Evolutionary conservation across 345 rosid genomes (phyloP).

Genomic region (Hibiscus tridactylites): DNA sequence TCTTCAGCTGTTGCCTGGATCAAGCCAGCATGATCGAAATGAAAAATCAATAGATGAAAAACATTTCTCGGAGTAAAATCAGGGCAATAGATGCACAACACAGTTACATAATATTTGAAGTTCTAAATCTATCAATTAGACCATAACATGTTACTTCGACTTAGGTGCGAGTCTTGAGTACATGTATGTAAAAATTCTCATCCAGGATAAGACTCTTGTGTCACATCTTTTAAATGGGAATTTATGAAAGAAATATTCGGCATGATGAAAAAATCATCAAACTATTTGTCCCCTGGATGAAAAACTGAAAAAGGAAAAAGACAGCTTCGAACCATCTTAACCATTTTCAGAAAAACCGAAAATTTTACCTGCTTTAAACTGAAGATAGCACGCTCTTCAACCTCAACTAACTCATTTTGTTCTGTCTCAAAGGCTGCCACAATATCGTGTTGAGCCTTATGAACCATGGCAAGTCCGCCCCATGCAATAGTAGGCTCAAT

Average conservation of each 20-base stretch:
- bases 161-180: neutral
- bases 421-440: slow-evolving; percentile 70
- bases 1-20: slow-evolving; percentile 67
- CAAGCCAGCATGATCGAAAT: slow-evolving; percentile 6
- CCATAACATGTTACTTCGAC: neutral
- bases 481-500: slow-evolving; percentile 73
- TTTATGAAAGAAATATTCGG: neutral
- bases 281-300: neutral
- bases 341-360: neutral
- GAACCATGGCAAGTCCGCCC: slow-evolving; percentile 95
- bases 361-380: slow-evolving; percentile 75
- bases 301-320: neutral
- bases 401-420: slow-evolving; percentile 46
- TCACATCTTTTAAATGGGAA: neutral
- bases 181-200: neutral
- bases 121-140: neutral
- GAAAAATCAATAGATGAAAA: neutral
- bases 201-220: neutral
- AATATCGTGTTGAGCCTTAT: slow-evolving; percentile 83
- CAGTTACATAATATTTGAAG: neutral
- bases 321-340: neutral
- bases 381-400: slow-evolving; percentile 64
- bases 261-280: neutral
- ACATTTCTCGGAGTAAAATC: neutral
- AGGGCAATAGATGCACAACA: neutral